Evolutionary conservation across 768 basidiomycete genomes (phyloP), one percentile per base, ranked within the genome.

Genomic region (Mrakia blollopis): DNA sequence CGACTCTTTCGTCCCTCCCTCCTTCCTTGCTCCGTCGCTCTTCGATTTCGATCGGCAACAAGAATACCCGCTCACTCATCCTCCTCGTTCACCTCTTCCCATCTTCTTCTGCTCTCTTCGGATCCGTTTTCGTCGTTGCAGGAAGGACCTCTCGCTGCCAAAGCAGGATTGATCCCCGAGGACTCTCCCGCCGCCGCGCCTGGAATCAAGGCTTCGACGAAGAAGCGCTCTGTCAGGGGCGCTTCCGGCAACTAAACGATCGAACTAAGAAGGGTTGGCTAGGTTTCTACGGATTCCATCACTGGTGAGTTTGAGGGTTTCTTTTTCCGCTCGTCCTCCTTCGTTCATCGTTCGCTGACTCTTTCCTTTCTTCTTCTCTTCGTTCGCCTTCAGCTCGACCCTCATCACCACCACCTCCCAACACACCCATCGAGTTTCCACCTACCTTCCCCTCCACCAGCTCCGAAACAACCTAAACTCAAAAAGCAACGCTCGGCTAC

Each of bases 101-200:
- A n/a, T 39, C 21, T 65, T 47, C 44, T 2, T 50, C 47, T 41
- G 16, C 21, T 7, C 16, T 50, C 47, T 9, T 50, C 44, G n/a
- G n/a, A n/a, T 41, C 39, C 28, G 16, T 25, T 37, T n/a, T 30
- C 44, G 50, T 41, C 6, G 11, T 8, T 21, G 25, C 47, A 54
- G 65, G 74, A 75, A 32, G 71, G 71, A 57, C 71, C 71, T 72
- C 71, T 72, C 71, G 50, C 50, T n/a, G 57, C 50, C 52, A 69
- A 75, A 30, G 75, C 65, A n/a, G 65, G 65, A 2, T 37, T 68
- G 37, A 68, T 68, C 25, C 37, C 65, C 16, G 65, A 68, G 65
- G 65, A 68, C 37, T 68, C 65, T 1, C 65, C 65, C 37, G 37
- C 37, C 25, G 65, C 65, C 10, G 65, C 65, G 44, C 65, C 65